phyloP scores from a whole-genome alignment of 768 basidiomycete species.

The Hortiboletus flavorubellus region DNA sequence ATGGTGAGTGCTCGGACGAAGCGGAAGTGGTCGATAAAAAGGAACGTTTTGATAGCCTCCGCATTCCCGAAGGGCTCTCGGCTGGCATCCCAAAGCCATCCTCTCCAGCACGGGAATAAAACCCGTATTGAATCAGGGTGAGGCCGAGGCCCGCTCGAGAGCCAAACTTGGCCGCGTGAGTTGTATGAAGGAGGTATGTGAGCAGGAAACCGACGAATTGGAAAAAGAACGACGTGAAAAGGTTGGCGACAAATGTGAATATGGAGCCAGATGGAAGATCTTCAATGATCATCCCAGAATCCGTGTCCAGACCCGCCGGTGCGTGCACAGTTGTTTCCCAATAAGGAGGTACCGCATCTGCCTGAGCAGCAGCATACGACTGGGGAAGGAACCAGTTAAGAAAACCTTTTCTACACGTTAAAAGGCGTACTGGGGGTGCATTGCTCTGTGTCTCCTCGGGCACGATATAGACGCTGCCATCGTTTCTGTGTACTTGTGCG shows the following conservation, averaged over 20 bases:
- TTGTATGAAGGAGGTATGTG: slow-evolving; percentile 88
- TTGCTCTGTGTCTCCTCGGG: slow-evolving; percentile 83
- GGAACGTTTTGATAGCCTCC: slow-evolving; percentile 16
- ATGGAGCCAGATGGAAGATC: slow-evolving; percentile 83
- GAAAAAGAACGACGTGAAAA: slow-evolving; percentile 92
- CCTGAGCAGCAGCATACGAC: slow-evolving; percentile 85
- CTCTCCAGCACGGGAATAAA: slow-evolving; percentile 54
- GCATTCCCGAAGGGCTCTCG: slow-evolving; percentile 15
- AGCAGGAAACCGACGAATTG: slow-evolving; percentile 92
- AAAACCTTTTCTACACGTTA: background rate
- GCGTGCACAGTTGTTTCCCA: slow-evolving; percentile 96
- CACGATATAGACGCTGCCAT: slow-evolving; percentile 58
- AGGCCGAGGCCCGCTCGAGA: slow-evolving; percentile 94
- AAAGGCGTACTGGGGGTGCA: slow-evolving; percentile 72
- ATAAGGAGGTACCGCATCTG: slow-evolving; percentile 90
- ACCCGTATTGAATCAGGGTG: slow-evolving; percentile 90
- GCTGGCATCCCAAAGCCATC: slow-evolving; percentile 28
- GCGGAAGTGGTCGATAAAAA: slow-evolving; percentile 23
- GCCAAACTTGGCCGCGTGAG: slow-evolving; percentile 92
- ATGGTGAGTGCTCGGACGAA: slow-evolving; percentile 20
- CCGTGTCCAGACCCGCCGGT: slow-evolving; percentile 48
- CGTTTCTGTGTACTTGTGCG: slow-evolving; percentile 43
- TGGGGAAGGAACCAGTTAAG: slow-evolving; percentile 26
- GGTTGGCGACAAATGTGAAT: slow-evolving; percentile 69
- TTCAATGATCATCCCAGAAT: slow-evolving; percentile 80